These are phyloP conservation scores for Quercus dentata DNA, from an alignment of 306 rosid species.

Conservation along the genomic window DNA sequence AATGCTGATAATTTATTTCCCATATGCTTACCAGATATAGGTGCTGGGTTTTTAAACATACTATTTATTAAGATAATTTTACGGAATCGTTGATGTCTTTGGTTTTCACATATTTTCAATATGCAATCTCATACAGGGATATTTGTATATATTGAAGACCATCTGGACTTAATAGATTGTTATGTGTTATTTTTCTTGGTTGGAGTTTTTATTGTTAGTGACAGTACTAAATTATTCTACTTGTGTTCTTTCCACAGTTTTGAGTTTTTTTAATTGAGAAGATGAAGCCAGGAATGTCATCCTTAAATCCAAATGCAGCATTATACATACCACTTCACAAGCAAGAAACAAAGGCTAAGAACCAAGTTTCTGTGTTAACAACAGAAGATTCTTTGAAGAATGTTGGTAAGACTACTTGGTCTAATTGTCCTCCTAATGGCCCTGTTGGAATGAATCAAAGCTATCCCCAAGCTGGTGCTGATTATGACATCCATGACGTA, in stretches of 20 bases:
- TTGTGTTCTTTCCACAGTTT: neutral
- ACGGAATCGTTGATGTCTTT: too few relatives aligned
- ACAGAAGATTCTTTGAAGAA: neutral
- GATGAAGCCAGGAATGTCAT: neutral
- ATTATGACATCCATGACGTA: neutral
- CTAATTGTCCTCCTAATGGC: neutral
- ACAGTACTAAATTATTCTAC: neutral
- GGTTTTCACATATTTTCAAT: too few relatives aligned
- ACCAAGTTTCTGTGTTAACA: neutral
- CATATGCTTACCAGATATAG: too few relatives aligned
- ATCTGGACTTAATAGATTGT: neutral
- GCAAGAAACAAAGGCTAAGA: neutral
- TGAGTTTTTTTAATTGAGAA: neutral
- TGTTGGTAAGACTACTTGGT: neutral
- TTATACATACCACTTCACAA: slow-evolving; percentile 4
- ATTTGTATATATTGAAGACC: neutral
- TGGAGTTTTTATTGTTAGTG: neutral
- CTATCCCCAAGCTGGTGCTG: neutral
- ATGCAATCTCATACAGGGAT: neutral
- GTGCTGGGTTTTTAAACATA: too few relatives aligned
- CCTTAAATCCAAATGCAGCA: slow-evolving; percentile 9
- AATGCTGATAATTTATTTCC: too few relatives aligned
- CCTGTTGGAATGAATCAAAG: neutral
- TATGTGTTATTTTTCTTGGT: neutral
- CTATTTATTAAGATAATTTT: too few relatives aligned